Evolutionary conservation across 768 basidiomycete species (phyloP).

Genomic region (Trametes cingulata): DNA sequence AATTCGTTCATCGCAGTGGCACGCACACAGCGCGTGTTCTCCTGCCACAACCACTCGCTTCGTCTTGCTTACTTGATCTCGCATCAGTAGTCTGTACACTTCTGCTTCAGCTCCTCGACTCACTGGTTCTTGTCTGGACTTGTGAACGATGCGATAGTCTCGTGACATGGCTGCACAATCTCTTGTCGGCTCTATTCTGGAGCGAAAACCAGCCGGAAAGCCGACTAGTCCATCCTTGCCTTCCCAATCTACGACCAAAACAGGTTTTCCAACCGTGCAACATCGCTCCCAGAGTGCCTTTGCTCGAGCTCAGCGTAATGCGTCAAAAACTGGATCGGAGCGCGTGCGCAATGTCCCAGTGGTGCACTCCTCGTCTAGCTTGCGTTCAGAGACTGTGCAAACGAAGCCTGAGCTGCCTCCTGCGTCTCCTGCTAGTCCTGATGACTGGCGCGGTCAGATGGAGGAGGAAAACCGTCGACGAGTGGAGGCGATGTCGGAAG

Average conservation of each 20-base stretch:
- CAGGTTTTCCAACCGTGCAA: conserved; percentile 42
- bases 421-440: not conserved
- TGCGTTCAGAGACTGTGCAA: not conserved
- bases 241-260: conserved; percentile 23
- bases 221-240: conserved; percentile 28
- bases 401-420: not conserved
- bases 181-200: conserved; percentile 49
- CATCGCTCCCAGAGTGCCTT: conserved; percentile 45
- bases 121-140: too few species aligned
- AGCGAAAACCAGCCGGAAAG: conserved; percentile 37
- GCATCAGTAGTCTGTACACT: not conserved
- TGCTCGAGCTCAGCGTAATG: conserved; percentile 33
- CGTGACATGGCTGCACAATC: conserved; percentile 14
- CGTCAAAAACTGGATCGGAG: conserved; percentile 17
- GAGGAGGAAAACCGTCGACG: conserved; percentile 64
- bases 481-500: conserved; percentile 68
- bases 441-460: conserved; percentile 55
- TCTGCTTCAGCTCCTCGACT: not conserved
- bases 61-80: not conserved
- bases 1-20: too few species aligned
- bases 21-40: not conserved
- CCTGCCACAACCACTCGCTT: not conserved
- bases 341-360: conserved; percentile 22
- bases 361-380: conserved; percentile 23
- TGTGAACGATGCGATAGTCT: not conserved